Conservation (phyloP, 2,329 filamentous ascomycete species). For the Ceratocystis ficicola region DNA sequence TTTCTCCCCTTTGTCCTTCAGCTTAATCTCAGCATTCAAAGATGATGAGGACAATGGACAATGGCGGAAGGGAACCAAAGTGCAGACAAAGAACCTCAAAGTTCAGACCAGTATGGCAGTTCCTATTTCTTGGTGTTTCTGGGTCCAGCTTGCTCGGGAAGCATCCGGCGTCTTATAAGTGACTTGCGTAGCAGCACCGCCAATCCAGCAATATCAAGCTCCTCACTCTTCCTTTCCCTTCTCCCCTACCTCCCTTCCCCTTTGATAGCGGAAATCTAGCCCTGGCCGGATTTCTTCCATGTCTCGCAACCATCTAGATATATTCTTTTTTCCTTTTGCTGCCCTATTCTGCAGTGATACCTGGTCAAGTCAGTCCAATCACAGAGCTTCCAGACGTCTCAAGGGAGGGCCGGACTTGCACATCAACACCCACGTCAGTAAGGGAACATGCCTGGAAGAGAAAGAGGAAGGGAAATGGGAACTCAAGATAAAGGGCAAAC, state of each 20-base stretch:
- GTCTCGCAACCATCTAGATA: constrained; percentile 8
- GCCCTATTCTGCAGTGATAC: not conserved
- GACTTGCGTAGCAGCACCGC: not conserved
- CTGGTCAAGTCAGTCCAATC: not conserved
- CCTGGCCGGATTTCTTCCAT: not conserved
- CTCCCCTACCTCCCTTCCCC: no score
- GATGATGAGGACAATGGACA: no score
- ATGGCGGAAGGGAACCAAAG: no score
- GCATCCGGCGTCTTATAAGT: no score
- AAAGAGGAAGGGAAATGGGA: not conserved
- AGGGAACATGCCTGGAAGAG: not conserved
- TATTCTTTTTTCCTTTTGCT: not conserved
- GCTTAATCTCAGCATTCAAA: not conserved
- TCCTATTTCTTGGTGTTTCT: no score
- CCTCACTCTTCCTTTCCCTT: not conserved
- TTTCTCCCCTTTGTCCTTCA: not conserved
- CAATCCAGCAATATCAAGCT: not conserved
- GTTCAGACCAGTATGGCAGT: no score
- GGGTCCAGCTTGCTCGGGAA: no score
- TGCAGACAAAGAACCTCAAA: no score
- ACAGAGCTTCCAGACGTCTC: not conserved
- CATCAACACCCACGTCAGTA: not conserved
- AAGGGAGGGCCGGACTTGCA: not conserved
- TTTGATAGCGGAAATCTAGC: no score
- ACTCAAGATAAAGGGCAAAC: not conserved